Evolutionary conservation across 306 rosid genomes (phyloP), one percentile per base, ranked within the genome.

Genomic region (Nissolia schottii): DNA sequence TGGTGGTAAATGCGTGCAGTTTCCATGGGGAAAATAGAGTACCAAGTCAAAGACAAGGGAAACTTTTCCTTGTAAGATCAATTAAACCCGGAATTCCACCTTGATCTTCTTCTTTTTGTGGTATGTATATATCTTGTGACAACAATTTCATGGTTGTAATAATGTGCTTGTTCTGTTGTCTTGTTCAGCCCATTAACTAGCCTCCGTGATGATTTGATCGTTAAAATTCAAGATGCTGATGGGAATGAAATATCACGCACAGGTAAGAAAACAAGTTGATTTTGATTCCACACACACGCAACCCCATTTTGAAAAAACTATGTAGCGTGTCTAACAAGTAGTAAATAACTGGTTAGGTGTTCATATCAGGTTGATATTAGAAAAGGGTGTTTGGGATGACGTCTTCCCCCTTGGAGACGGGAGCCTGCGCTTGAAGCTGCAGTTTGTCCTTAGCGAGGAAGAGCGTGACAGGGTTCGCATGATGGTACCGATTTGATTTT

Each of bases 371-470:
- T 79, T 88, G 71, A 85, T 89, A 43, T 85, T 95, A 51, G 96
- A 89, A 74, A 91, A 83, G 75, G 96, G 96, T 66, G 68, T 81
- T 51, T 91, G 92, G 96, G 96, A 95, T 67, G 89, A 88, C 45
- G 63, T 68, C 3, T 91, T 91, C 75, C 84, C 90, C 24, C 90
- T 95, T 37, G 96, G 93, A 27, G 88, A 75, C 1, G 96, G 96
- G 22, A 76, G 75, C 10, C 73, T 95, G 78, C 96, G 76, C 70
- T 61, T 95, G 96, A 89, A 81, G 75, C 77, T 95, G 53, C 88
- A 85, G 78, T 89, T 95, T 70, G 64, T 87, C 34, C 99, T 91
- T 20, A 91, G 50, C 16, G 91, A 89, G 19, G 89, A 91, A 45
- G 97, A 91, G 65, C 96, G 96, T 1, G 84, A 79, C 40, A 79